Percentiles rank a stretch among this genome's conserved stretches.
phyloP scores from a whole-genome alignment of 805 yeast genomes.

The Spathaspora passalidarum region DNA sequence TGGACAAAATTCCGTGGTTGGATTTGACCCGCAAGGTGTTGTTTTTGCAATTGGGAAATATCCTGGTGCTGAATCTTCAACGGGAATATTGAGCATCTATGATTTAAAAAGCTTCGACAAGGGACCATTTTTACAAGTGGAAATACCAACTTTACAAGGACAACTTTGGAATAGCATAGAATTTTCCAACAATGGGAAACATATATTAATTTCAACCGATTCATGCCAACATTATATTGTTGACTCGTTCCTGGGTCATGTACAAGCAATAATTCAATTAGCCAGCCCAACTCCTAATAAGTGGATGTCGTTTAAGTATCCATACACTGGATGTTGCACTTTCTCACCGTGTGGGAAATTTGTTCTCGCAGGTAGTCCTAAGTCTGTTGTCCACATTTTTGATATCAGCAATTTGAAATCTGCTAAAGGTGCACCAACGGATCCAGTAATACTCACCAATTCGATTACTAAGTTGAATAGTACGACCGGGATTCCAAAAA shows the following conservation, averaged over 20 bases:
- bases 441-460: constrained; percentile 15
- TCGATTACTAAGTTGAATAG: constrained; percentile 11
- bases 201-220: constrained; percentile 54
- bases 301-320: constrained; percentile 30
- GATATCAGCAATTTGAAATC: constrained; percentile 25
- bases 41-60: constrained; percentile 63
- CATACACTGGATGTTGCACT: constrained; percentile 29
- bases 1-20: constrained; percentile 54
- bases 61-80: constrained; percentile 10
- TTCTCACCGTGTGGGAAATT: constrained; percentile 42
- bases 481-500: constrained; percentile 41
- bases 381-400: constrained; percentile 23
- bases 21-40: constrained; percentile 81
- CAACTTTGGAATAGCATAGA: constrained; percentile 62
- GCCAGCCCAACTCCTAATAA: constrained; percentile 6
- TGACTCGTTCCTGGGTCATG: constrained; percentile 67
- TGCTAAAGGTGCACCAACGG: constrained; percentile 13
- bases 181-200: constrained; percentile 75
- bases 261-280: constrained; percentile 29
- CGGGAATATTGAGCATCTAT: constrained; percentile 48
- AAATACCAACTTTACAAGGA: constrained; percentile 17
- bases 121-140: constrained; percentile 45
- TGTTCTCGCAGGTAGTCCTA: constrained; percentile 30
- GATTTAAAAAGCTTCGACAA: constrained; percentile 57
- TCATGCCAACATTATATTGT: constrained; percentile 55